Evolutionary conservation across 169 alveolate species (phyloP).

Genomic region (Theileria sp.): DNA sequence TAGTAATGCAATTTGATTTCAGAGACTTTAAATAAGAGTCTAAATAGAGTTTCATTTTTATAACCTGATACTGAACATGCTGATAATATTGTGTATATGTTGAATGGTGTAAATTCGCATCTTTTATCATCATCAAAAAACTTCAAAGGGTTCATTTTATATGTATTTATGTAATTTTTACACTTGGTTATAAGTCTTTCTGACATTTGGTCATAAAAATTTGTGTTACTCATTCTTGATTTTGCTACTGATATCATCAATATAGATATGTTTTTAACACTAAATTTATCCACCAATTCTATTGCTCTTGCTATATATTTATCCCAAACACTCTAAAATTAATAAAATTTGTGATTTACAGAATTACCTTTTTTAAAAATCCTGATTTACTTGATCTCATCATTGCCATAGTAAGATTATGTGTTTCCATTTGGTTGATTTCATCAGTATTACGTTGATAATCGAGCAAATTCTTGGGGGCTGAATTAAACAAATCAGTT

Average conservation of each 20-base stretch:
- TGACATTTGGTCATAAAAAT: conserved; percentile 10
- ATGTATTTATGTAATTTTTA: background rate
- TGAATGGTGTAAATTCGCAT: conserved; percentile 24
- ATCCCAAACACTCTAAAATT: conserved; percentile 36
- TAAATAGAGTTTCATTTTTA: conserved; percentile 13
- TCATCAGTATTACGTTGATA: conserved; percentile 20
- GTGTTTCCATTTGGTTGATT: conserved; percentile 14
- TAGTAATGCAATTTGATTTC: conserved; percentile 1
- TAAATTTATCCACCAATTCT: conserved; percentile 34
- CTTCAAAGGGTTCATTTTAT: background rate
- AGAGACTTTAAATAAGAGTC: conserved; percentile 21
- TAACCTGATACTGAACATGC: conserved; percentile 16
- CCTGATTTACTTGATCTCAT: conserved; percentile 32
- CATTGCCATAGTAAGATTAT: conserved; percentile 25
- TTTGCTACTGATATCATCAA: conserved; percentile 45
- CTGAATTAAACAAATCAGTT: background rate
- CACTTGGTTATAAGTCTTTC: conserved; percentile 27
- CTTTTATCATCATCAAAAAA: background rate
- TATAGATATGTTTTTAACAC: conserved; percentile 48
- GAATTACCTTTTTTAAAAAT: conserved; percentile 16
- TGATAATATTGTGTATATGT: conserved; percentile 48
- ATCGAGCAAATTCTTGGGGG: background rate
- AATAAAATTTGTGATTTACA: background rate
- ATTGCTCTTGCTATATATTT: conserved; percentile 30
- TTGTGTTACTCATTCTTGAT: conserved; percentile 4